Conservation (phyloP, 31 red algal species). For the Odonthalia washingtoniensis region DNA sequence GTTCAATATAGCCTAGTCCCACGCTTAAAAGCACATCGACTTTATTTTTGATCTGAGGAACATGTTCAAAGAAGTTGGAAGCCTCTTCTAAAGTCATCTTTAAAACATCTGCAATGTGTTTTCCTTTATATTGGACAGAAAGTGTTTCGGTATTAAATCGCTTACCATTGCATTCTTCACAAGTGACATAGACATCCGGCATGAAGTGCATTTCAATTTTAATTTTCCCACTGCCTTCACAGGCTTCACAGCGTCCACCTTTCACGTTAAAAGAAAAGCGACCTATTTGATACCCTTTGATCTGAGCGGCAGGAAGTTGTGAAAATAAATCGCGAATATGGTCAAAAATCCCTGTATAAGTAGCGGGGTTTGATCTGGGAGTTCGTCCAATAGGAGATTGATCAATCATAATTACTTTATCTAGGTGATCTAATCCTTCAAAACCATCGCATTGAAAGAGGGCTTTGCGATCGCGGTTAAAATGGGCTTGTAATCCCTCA, state of each 20-base stretch:
- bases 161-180: conserved; percentile 26
- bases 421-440: conserved; percentile 32
- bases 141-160: conserved; percentile 25
- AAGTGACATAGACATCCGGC: conserved; percentile 27
- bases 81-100: conserved; percentile 17
- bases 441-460: conserved; percentile 3
- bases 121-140: not conserved
- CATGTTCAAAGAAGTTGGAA: conserved; percentile 6
- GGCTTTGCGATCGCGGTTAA: conserved; percentile 1
- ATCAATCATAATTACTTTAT: conserved; percentile 44
- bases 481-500: not conserved
- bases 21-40: not conserved
- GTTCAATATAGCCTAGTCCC: conserved; percentile 23
- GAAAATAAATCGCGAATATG: conserved; percentile 34
- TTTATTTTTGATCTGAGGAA: conserved; percentile 11
- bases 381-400: conserved; percentile 47
- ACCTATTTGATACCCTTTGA: conserved; percentile 1
- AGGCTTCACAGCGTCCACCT: conserved; percentile 29
- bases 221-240: conserved; percentile 2
- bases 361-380: conserved; percentile 32
- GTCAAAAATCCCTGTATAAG: conserved; percentile 41
- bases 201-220: conserved; percentile 31
- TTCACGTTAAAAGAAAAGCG: conserved; percentile 37
- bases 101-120: not conserved
- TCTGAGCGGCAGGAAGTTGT: not conserved